Conservation (phyloP, 176 grass and related monocot species). For the barley (Hordeum vulgare) region MorexV3_pseudomolecules_assembly NC_058518.1:449732753-449733252, state of each 20-base stretch:
- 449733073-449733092: neutral
- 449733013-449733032: slow-evolving; percentile 70
- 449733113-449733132: neutral
- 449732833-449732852: neutral
- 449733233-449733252: slow-evolving; percentile 1
- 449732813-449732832: neutral
- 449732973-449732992: slow-evolving; percentile 80
- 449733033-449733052: slow-evolving; percentile 83
- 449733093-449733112: neutral
- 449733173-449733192: slow-evolving; percentile 94
- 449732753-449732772: neutral
- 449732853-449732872: neutral
- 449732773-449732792: neutral
- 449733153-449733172: slow-evolving; percentile 93
- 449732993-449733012: slow-evolving; percentile 85
- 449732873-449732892: neutral
- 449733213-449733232: slow-evolving; percentile 60
- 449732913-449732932: neutral
- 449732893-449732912: neutral
- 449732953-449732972: slow-evolving; percentile 70
- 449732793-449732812: neutral
- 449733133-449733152: slow-evolving; percentile 90
- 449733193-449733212: slow-evolving; percentile 84
- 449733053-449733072: slow-evolving; percentile 21
- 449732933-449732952: neutral